phyloP scores from a whole-genome alignment of 2,329 filamentous ascomycete genomes.

The Xylaria sp. region DNA sequence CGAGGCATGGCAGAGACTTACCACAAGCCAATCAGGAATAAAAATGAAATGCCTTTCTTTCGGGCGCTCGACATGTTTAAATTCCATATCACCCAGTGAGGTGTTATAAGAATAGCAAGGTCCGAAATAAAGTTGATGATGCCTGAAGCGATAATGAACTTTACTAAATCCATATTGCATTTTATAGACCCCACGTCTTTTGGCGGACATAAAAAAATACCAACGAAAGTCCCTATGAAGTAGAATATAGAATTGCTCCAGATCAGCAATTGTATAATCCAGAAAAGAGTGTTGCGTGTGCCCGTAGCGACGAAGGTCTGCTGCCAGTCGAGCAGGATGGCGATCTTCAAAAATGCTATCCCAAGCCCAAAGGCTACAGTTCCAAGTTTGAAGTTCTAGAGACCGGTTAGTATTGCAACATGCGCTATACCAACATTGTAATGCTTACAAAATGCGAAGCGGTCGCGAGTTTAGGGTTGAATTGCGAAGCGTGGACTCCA shows the following conservation, averaged over 20 bases:
- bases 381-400: slow-evolving; percentile 16
- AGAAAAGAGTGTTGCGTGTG: slow-evolving; percentile 22
- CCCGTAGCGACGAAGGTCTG: slow-evolving; percentile 21
- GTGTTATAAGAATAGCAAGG: slow-evolving; percentile 24
- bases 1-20: slow-evolving; percentile 5
- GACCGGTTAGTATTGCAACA: background rate
- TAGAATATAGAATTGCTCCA: slow-evolving; percentile 32
- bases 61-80: slow-evolving; percentile 21
- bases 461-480: slow-evolving; percentile 13
- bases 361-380: slow-evolving; percentile 23
- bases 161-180: slow-evolving; percentile 17
- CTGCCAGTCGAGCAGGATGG: slow-evolving; percentile 31
- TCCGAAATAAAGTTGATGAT: slow-evolving; percentile 34
- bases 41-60: slow-evolving; percentile 30
- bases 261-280: slow-evolving; percentile 14
- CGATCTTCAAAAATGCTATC: slow-evolving; percentile 24
- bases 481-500: slow-evolving; percentile 25
- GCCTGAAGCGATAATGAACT: slow-evolving; percentile 22
- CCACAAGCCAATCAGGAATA: slow-evolving; percentile 35
- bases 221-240: slow-evolving; percentile 26
- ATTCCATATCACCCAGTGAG: slow-evolving; percentile 35
- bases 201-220: slow-evolving; percentile 24
- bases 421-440: background rate
- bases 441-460: slow-evolving; percentile 27
- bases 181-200: background rate